Base-by-base conservation (phyloP, 2,329 filamentous ascomycete species). In the Neopestalotiopsis rosae region DNA sequence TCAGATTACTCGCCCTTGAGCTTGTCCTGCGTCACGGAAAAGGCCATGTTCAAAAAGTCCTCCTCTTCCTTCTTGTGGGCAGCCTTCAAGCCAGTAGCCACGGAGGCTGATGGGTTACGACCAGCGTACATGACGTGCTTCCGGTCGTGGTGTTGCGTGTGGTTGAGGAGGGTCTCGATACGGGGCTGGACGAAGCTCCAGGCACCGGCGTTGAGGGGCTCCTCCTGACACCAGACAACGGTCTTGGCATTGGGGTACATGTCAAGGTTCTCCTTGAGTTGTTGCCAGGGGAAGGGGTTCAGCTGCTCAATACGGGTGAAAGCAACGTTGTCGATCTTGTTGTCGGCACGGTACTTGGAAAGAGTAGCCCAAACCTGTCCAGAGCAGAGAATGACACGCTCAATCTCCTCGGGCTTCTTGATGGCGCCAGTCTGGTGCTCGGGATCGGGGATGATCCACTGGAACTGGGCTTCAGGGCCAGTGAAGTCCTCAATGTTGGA, bases 91-190 rank as follows among this genome's bases (percentile, higher is more conserved):
- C 96, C 96, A 67, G 95, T 97, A 49, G 96, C 96, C 32, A 98
- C 95, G 72, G 92, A 95, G 17, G 96, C 95, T 78, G 94, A 97
- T 49, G 95, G 95, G 83, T 94, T 92, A 76, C 96, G 92, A 74
- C 96, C 96, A 70, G 96, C 96, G 82, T 98, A 99, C 90, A 98
- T 94, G 79, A 98, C 94, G 83, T 97, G 94, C 85, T 97, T 95
- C 79, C 93, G 91, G 84, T 97, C 91, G 85, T 98, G 95, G 84
- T 97, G 87, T 84, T 97, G 84, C 0, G 96, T 98, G 80, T 97
- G 83, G 86, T 98, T 98, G 74, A 99, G 88, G 73, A 99, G 85
- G 9, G 95, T 99, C 89, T 99, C 96, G 72, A 99, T 94, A 79
- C 96, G 92, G 40, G 96, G 96, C 85, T 99, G 96, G n/a, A 92